These are phyloP conservation scores for Durio zibethinus DNA, from an alignment of 345 rosid genomes.

Conservation along the genomic window DNA sequence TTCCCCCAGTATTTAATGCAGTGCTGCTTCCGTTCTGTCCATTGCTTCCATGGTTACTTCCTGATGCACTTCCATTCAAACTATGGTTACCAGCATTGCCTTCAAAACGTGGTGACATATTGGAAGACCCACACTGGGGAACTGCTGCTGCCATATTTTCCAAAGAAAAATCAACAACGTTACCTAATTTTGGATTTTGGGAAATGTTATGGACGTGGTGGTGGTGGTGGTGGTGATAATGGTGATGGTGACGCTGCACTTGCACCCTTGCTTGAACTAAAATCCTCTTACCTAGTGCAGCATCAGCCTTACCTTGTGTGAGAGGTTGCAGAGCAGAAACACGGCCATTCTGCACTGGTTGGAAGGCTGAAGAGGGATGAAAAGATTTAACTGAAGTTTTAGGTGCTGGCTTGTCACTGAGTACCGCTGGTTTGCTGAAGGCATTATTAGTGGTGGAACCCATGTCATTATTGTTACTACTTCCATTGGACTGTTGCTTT, in stretches of 20 bases:
- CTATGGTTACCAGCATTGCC: constrained; percentile 28
- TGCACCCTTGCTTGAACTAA: constrained; percentile 25
- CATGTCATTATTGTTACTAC: constrained; percentile 45
- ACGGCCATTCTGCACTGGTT: constrained; percentile 26
- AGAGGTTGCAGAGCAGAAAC: constrained; percentile 18
- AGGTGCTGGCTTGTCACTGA: constrained; percentile 24
- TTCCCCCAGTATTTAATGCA: constrained; percentile 24
- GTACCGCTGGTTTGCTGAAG: constrained; percentile 22
- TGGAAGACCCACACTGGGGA: constrained; percentile 36
- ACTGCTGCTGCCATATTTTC: constrained; percentile 25
- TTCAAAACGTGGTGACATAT: constrained; percentile 15
- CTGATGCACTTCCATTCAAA: constrained; percentile 40
- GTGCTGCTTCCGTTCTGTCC: constrained; percentile 36
- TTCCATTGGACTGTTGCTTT: constrained; percentile 38
- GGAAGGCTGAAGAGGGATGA: constrained; percentile 29
- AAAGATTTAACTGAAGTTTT: constrained; percentile 26
- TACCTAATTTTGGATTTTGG: constrained; percentile 19
- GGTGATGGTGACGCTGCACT: constrained; percentile 40
- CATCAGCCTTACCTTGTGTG: constrained; percentile 25
- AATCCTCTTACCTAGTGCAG: constrained; percentile 9
- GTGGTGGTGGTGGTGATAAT: constrained; percentile 32
- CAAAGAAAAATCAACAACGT: constrained; percentile 21
- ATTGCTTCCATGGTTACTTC: constrained; percentile 49
- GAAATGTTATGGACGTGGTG: constrained; percentile 29
- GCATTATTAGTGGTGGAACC: constrained; percentile 38